Percentiles rank a stretch among this genome's conserved stretches.
phyloP scores from a whole-genome alignment of 345 rosid species.

The Lepidium sativum region DNA sequence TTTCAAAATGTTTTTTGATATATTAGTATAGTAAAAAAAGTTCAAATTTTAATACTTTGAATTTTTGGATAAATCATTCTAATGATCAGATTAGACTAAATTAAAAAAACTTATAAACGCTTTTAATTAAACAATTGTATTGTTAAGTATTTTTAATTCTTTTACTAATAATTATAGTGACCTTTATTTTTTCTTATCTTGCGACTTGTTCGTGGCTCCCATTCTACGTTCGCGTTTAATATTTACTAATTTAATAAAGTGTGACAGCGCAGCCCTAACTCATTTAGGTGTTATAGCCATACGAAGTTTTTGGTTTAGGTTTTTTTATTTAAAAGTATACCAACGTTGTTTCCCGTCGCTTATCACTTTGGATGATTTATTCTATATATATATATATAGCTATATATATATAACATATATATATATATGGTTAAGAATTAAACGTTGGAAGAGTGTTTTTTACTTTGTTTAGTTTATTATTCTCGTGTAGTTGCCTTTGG shows the following conservation, averaged over 20 bases:
- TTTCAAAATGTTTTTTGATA: no score
- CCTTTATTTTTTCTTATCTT: constrained; percentile 22
- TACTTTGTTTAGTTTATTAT: neutral
- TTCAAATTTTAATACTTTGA: no score
- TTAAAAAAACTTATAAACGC: constrained; percentile 24
- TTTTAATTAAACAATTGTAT: constrained; percentile 19
- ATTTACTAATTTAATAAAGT: constrained; percentile 26
- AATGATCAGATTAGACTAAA: no score
- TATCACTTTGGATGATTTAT: neutral
- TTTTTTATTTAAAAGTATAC: neutral
- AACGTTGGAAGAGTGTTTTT: neutral
- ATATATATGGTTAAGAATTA: neutral
- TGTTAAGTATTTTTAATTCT: neutral
- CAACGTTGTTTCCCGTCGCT: neutral
- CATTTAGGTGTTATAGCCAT: constrained; percentile 9
- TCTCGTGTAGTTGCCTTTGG: neutral
- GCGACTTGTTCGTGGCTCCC: constrained; percentile 43
- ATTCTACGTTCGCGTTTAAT: constrained; percentile 31
- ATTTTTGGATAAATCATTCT: no score
- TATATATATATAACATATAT: neutral
- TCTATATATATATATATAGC: neutral
- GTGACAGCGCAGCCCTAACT: constrained; percentile 39
- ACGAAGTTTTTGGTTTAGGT: neutral
- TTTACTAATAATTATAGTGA: constrained; percentile 9
- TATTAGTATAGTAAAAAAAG: no score